Percentiles rank a stretch among this genome's conserved stretches.
These are phyloP conservation scores for Chaetomiaceae sp. DNA, from an alignment of 2,329 filamentous ascomycete species.

Conservation along the genomic window DNA sequence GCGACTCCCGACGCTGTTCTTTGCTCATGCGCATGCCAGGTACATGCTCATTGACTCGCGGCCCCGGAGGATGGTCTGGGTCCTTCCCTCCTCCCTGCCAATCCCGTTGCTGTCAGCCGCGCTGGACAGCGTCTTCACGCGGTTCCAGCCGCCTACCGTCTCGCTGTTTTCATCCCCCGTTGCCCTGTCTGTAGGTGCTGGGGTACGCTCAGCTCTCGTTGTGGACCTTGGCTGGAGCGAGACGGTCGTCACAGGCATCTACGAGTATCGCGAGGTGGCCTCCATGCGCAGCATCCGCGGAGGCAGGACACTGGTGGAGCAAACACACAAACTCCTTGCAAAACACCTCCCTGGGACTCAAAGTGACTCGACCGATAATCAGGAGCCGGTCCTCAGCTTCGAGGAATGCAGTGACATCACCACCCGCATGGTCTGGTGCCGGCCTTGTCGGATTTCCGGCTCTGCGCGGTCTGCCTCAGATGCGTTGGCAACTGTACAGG, in stretches of 20 bases:
- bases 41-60: slow-evolving; percentile 68
- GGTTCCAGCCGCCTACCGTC: slow-evolving; percentile 73
- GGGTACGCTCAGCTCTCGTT: slow-evolving; percentile 78
- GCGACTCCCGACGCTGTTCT: too few relatives aligned
- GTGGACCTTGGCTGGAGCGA: slow-evolving; percentile 93
- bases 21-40: slow-evolving; percentile 33
- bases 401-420: slow-evolving; percentile 78
- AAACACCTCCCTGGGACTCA: slow-evolving; percentile 33
- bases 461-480: slow-evolving; percentile 27
- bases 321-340: slow-evolving; percentile 61
- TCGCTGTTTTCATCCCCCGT: slow-evolving; percentile 75
- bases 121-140: slow-evolving; percentile 73
- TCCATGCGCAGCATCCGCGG: slow-evolving; percentile 67
- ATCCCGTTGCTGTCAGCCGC: slow-evolving; percentile 70
- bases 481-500: slow-evolving; percentile 48
- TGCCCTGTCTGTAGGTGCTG: slow-evolving; percentile 71
- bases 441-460: slow-evolving; percentile 33
- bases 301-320: slow-evolving; percentile 65
- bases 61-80: slow-evolving; percentile 66
- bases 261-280: slow-evolving; percentile 80
- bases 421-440: slow-evolving; percentile 74
- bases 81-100: slow-evolving; percentile 72
- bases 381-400: slow-evolving; percentile 52
- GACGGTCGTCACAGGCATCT: slow-evolving; percentile 78
- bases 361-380: slow-evolving; percentile 19